These are phyloP conservation scores for Penicillium olsonii DNA, from an alignment of 2,329 filamentous ascomycete species.

Conservation along the genomic window DNA sequence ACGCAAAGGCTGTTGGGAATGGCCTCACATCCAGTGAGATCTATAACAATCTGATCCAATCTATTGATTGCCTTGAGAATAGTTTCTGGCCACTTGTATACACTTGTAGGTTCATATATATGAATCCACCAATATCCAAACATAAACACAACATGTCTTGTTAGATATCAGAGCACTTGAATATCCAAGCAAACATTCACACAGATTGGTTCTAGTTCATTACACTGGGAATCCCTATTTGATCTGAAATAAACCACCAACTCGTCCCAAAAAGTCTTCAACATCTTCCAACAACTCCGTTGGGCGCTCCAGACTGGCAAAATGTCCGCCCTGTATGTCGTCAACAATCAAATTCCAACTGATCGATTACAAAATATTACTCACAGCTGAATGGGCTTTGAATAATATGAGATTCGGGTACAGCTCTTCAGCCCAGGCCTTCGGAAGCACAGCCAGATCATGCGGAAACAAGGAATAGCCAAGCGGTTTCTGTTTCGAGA, in stretches of 20 bases:
- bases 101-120: too few species aligned
- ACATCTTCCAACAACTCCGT: slow-evolving; percentile 6
- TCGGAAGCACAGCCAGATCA: slow-evolving; percentile 5
- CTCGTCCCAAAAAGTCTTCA: neutral
- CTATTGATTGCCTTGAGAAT: too few species aligned
- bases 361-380: neutral
- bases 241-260: neutral
- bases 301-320: slow-evolving; percentile 6
- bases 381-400: slow-evolving; percentile 4
- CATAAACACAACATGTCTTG: too few species aligned
- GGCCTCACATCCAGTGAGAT: too few species aligned
- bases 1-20: too few species aligned
- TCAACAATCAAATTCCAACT: neutral
- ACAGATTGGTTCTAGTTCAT: too few species aligned
- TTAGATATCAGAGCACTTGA: too few species aligned
- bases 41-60: too few species aligned
- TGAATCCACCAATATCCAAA: too few species aligned
- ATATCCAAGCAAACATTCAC: too few species aligned
- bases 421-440: slow-evolving; percentile 7
- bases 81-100: too few species aligned
- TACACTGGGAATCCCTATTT: too few species aligned
- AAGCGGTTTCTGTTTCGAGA: slow-evolving; percentile 7
- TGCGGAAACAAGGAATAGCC: slow-evolving; percentile 11
- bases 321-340: slow-evolving; percentile 9
- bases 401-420: slow-evolving; percentile 10